Conservation (phyloP, 768 basidiomycete genomes). For the Baorangia bicolor region DNA sequence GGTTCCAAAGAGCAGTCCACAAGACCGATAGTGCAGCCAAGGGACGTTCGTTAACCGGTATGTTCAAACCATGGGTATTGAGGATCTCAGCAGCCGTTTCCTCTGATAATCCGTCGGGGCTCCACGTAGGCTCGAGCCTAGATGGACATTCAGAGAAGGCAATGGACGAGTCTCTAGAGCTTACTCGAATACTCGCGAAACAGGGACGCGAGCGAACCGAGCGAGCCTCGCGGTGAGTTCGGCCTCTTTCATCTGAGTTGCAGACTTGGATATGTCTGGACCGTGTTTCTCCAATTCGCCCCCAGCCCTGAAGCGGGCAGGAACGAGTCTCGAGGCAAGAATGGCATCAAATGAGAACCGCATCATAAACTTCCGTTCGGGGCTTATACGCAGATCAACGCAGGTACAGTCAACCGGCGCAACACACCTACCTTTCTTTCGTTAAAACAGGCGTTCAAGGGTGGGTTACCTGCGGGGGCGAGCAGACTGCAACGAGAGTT, state of each 20-base stretch:
- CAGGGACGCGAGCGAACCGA: constrained; percentile 27
- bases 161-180: not conserved
- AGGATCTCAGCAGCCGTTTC: constrained; percentile 20
- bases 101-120: constrained; percentile 23
- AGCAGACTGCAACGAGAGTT: constrained; percentile 22
- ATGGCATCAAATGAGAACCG: constrained; percentile 19
- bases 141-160: not conserved
- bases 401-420: not conserved
- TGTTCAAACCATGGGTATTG: constrained; percentile 26
- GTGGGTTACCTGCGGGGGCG: constrained; percentile 30
- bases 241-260: constrained; percentile 15
- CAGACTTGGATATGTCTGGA: constrained; percentile 24
- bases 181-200: constrained; percentile 25
- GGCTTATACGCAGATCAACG: constrained; percentile 13
- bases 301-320: constrained; percentile 21
- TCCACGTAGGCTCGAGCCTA: constrained; percentile 30
- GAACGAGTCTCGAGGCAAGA: constrained; percentile 21
- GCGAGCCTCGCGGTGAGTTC: constrained; percentile 25
- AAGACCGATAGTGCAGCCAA: constrained; percentile 28
- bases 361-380: constrained; percentile 21
- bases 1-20: constrained; percentile 35
- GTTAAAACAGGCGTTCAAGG: constrained; percentile 20
- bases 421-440: constrained; percentile 15
- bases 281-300: constrained; percentile 18
- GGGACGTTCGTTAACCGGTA: constrained; percentile 32